Conservation (phyloP, 345 rosid species). For the Clarkia xantiana region DNA sequence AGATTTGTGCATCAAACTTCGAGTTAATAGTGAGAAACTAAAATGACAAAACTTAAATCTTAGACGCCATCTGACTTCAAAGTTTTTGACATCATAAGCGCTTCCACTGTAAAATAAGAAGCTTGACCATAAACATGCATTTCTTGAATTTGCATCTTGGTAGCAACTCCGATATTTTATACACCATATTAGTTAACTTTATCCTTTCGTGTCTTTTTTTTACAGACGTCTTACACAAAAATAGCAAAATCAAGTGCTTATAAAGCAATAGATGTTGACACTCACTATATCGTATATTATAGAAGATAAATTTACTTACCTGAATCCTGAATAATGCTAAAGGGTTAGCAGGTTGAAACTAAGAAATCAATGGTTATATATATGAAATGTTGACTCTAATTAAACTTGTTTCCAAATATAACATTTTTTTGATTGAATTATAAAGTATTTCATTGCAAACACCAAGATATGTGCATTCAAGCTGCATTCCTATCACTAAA, state of each 20-base stretch:
- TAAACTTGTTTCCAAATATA: too few species aligned
- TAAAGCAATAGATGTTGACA: constrained; percentile 1
- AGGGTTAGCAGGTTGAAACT: neutral
- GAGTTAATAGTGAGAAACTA: neutral
- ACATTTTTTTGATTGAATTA: too few species aligned
- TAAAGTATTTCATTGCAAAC: too few species aligned
- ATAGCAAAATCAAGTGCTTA: constrained; percentile 12
- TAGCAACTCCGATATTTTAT: neutral
- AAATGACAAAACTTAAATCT: constrained; percentile 49
- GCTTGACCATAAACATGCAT: neutral
- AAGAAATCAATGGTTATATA: too few species aligned
- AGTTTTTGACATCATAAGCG: constrained; percentile 50
- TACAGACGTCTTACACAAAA: constrained; percentile 33
- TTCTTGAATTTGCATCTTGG: neutral
- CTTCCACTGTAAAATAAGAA: constrained; percentile 45
- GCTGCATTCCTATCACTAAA: too few species aligned
- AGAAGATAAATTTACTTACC: neutral
- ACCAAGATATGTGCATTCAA: too few species aligned
- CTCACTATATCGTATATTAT: neutral
- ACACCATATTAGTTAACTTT: constrained; percentile 44
- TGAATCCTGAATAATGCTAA: neutral
- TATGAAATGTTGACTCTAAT: too few species aligned
- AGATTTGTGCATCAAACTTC: too few species aligned
- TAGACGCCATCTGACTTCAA: constrained; percentile 40
- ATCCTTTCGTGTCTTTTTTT: constrained; percentile 56